These are phyloP conservation scores for Sisymbrium altissimum DNA, from an alignment of 345 rosid species.

Conservation along the genomic window DNA sequence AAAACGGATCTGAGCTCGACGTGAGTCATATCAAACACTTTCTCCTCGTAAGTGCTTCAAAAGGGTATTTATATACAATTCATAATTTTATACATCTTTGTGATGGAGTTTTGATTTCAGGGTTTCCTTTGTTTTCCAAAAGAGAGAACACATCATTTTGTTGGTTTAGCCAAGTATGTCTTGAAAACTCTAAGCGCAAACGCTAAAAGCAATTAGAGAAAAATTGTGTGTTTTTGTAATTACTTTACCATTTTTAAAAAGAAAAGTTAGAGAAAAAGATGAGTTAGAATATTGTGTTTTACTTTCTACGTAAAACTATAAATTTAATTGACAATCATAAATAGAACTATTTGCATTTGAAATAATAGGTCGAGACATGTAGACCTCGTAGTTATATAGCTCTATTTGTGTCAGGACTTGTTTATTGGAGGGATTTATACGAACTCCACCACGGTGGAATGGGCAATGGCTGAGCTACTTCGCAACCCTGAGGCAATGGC, in stretches of 20 bases:
- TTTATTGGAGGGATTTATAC: constrained; percentile 61
- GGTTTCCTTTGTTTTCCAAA: not conserved
- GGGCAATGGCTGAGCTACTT: constrained; percentile 69
- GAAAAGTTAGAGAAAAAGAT: too few species aligned
- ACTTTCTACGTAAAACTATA: too few species aligned
- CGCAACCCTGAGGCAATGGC: constrained; percentile 38
- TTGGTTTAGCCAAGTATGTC: too few species aligned
- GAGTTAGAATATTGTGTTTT: too few species aligned
- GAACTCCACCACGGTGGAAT: constrained; percentile 55
- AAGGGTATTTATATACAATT: not conserved
- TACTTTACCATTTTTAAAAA: too few species aligned
- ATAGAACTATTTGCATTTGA: not conserved
- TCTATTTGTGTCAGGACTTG: constrained; percentile 46
- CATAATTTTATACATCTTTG: not conserved
- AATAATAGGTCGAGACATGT: not conserved
- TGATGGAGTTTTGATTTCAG: not conserved
- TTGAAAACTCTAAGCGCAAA: too few species aligned
- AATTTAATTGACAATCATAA: too few species aligned
- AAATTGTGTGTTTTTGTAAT: too few species aligned
- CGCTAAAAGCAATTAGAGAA: too few species aligned
- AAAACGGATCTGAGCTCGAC: constrained; percentile 14
- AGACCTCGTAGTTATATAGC: not conserved
- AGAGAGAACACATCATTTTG: not conserved
- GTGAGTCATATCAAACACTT: constrained; percentile 27
- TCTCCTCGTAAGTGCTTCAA: constrained; percentile 24